phyloP scores from a whole-genome alignment of 1,284 basidiomycete genomes.

The Puccinia hordei region DNA sequence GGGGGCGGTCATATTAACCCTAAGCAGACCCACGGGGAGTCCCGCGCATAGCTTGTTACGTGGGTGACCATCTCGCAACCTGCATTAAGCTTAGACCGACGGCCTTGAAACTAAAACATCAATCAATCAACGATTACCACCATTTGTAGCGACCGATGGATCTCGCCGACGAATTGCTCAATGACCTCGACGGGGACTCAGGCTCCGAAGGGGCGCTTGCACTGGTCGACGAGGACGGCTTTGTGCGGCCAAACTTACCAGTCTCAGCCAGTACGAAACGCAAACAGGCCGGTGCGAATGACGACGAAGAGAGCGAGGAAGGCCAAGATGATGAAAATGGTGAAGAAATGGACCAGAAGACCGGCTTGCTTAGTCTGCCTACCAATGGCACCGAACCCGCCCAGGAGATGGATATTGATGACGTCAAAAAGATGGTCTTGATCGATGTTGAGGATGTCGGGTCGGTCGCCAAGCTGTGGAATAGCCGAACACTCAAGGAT shows the following conservation, averaged over 20 bases:
- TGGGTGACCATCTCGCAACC: no score
- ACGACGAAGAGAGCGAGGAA: slow-evolving; percentile 14
- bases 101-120: no score
- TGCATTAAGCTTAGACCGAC: no score
- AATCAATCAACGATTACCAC: background rate
- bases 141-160: slow-evolving; percentile 11
- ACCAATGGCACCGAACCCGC: slow-evolving; percentile 28
- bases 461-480: slow-evolving; percentile 44
- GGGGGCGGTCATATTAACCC: no score
- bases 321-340: slow-evolving; percentile 34
- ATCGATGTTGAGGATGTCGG: slow-evolving; percentile 47
- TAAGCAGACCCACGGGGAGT: no score
- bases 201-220: slow-evolving; percentile 5
- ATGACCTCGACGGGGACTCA: slow-evolving; percentile 42
- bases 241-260: slow-evolving; percentile 27
- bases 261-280: background rate
- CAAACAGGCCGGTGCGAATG: background rate
- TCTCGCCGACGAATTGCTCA: slow-evolving; percentile 35
- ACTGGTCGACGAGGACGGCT: slow-evolving; percentile 6
- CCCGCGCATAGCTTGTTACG: no score
- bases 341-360: background rate
- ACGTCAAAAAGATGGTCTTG: slow-evolving; percentile 56
- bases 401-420: slow-evolving; percentile 52
- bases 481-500: slow-evolving; percentile 23
- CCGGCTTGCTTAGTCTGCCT: slow-evolving; percentile 35